These are phyloP conservation scores for Blastomyces parvus DNA, from an alignment of 2,329 filamentous ascomycete genomes.

Conservation along the genomic window DNA sequence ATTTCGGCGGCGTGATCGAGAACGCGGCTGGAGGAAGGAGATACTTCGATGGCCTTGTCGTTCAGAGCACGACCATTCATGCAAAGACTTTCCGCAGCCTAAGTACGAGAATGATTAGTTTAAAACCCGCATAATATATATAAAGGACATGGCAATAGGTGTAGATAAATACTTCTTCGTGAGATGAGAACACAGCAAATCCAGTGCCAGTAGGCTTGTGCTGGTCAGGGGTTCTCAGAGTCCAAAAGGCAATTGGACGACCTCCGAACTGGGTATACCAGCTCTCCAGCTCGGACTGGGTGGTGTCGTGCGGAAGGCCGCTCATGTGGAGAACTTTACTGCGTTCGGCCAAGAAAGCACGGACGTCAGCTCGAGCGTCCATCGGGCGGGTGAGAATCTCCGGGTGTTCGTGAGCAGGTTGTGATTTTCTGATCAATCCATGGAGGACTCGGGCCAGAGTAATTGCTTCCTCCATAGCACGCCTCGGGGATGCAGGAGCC, in stretches of 20 bases:
- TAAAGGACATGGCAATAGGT: conserved; percentile 1
- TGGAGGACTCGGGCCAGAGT: conserved; percentile 87
- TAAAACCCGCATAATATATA: conserved; percentile 10
- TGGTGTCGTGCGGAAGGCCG: conserved; percentile 92
- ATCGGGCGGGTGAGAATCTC: conserved; percentile 92
- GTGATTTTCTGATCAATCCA: conserved; percentile 90
- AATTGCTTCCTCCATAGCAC: conserved; percentile 95
- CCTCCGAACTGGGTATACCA: conserved; percentile 99
- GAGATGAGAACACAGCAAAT: conserved; percentile 96
- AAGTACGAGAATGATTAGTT: conserved; percentile 14
- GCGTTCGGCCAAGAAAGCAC: conserved; percentile 88
- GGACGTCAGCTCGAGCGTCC: conserved; percentile 92
- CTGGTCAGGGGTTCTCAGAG: conserved; percentile 90
- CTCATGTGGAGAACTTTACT: conserved; percentile 99
- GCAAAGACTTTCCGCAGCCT: conserved; percentile 95
- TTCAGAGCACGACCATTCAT: conserved; percentile 98
- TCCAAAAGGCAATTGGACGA: conserved; percentile 98
- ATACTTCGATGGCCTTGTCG: conserved; percentile 98
- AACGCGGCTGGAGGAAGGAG: conserved; percentile 91
- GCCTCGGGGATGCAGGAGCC: conserved; percentile 85
- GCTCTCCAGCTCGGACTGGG: conserved; percentile 95
- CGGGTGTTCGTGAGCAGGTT: conserved; percentile 84
- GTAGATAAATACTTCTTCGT: conserved; percentile 73
- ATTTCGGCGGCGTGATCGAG: conserved; percentile 93
- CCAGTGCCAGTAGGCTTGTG: conserved; percentile 99